These are phyloP conservation scores for Agrostemma githago DNA, from an alignment of 148 eudicot species.

Conservation along the genomic window DNA sequence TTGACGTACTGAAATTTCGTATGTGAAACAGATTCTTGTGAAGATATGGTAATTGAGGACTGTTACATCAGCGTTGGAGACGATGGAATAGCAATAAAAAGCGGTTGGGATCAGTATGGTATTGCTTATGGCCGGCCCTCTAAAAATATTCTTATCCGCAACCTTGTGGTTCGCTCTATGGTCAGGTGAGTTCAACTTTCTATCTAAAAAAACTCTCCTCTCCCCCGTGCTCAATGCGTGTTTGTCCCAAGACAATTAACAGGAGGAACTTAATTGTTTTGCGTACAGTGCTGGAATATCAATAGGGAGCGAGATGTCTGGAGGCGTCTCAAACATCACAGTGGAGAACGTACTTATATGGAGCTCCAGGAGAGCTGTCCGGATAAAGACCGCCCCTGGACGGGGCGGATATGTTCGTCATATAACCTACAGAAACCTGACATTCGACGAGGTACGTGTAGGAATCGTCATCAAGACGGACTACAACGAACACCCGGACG, in stretches of 20 bases:
- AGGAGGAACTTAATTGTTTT: background rate
- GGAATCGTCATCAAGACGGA: constrained; percentile 86
- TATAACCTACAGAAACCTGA: constrained; percentile 61
- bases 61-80: constrained; percentile 97
- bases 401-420: constrained; percentile 79
- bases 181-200: constrained; percentile 64
- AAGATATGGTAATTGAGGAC: constrained; percentile 90
- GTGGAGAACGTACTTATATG: constrained; percentile 66
- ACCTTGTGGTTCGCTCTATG: constrained; percentile 82
- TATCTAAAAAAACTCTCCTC: too few relatives aligned
- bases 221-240: background rate
- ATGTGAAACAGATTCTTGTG: constrained; percentile 72
- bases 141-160: constrained; percentile 77
- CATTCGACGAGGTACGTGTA: constrained; percentile 68
- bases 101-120: constrained; percentile 99
- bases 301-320: constrained; percentile 98
- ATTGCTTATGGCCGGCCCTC: constrained; percentile 80
- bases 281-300: constrained; percentile 78
- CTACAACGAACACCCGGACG: constrained; percentile 91
- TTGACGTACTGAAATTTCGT: constrained; percentile 5
- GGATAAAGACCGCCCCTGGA: constrained; percentile 90
- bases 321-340: constrained; percentile 85
- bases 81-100: constrained; percentile 92
- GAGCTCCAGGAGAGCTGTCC: constrained; percentile 78
- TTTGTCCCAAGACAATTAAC: background rate